Base-by-base conservation (phyloP, 2,329 filamentous ascomycete genomes). In the Sporothrix luriei region DNA sequence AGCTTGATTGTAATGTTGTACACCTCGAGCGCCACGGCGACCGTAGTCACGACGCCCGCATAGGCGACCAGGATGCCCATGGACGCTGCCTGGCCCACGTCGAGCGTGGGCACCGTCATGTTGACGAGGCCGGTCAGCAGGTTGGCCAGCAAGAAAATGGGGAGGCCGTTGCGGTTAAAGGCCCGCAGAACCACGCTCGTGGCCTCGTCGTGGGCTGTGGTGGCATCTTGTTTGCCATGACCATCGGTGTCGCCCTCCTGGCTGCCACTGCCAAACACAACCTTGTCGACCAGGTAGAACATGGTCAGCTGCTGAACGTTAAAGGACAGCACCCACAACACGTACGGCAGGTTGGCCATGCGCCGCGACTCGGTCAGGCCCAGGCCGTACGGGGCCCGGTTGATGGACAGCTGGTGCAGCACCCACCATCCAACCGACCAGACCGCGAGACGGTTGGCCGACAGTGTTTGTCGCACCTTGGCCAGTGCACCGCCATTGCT, bases 321-420 rank as follows among this genome's bases (percentile, higher is more conserved):
- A 83, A 95, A 97, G 2, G 92, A 90, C n/a, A 89, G 86, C 9
- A 97, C 90, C 93, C 94, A 98, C 57, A 97, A 83, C 55, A 98
- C 86, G 78, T 99, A 99, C 0, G 95, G 93, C 72, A 97, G 84
- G 76, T 99, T 99, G 10, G 94, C 95, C 70, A 98, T 83, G 0
- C 95, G 90, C 24, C 95, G 90, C 6, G 95, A 98, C 9, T 97
- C 93, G 16, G 84, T 84, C 38, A 97, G 83, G 7, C 88, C 88
- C 46, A 93, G 84, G 6, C 93, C 93, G 73, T 90, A 90, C 13
- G 79, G 81, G 76, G 24, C 16, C 74, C 85, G 86, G 74, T 85
- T 86, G 0, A 91, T 93, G 46, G 87, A 85, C 33, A 93, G 75
- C 66, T 86, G 82, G 79, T 93, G 97, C 14, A 97, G 82, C 0